These are phyloP conservation scores for Zymoseptoria passerinii DNA, from an alignment of 2,329 filamentous ascomycete species.

Conservation along the genomic window DNA sequence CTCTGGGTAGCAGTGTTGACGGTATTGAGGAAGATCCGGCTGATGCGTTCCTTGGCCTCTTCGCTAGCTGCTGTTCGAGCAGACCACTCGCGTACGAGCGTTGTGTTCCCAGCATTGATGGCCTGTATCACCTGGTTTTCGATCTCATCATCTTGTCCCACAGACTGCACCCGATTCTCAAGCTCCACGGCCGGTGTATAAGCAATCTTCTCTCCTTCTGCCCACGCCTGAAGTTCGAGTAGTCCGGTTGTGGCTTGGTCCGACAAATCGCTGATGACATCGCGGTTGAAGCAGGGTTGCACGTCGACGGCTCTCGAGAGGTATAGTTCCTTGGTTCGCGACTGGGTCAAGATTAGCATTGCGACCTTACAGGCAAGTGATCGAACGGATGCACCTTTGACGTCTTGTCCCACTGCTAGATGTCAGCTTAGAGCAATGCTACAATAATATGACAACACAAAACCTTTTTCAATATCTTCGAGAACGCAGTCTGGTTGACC, in stretches of 20 bases:
- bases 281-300: conserved; percentile 95
- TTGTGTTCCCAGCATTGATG: conserved; percentile 70
- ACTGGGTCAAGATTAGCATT: conserved; percentile 43
- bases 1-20: conserved; percentile 76
- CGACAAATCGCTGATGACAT: conserved; percentile 91
- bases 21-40: conserved; percentile 80
- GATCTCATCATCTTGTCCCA: conserved; percentile 76
- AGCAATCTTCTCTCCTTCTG: conserved; percentile 86
- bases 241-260: conserved; percentile 95
- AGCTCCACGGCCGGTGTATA: conserved; percentile 38
- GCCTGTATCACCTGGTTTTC: conserved; percentile 84
- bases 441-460: conserved; percentile 15
- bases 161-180: conserved; percentile 30
- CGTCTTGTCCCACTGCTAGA: conserved; percentile 83
- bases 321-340: conserved; percentile 95
- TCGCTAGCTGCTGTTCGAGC: conserved; percentile 55
- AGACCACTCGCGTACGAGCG: conserved; percentile 73
- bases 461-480: conserved; percentile 95
- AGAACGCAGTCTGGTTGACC: conserved; percentile 94
- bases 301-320: conserved; percentile 93
- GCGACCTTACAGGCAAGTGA: background rate
- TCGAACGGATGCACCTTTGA: conserved; percentile 58
- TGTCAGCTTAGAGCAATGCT: conserved; percentile 30
- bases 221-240: conserved; percentile 91
- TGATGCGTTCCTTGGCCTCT: conserved; percentile 66